Conservation (phyloP, 768 basidiomycete species). For the Hericium rajendrae region DNA sequence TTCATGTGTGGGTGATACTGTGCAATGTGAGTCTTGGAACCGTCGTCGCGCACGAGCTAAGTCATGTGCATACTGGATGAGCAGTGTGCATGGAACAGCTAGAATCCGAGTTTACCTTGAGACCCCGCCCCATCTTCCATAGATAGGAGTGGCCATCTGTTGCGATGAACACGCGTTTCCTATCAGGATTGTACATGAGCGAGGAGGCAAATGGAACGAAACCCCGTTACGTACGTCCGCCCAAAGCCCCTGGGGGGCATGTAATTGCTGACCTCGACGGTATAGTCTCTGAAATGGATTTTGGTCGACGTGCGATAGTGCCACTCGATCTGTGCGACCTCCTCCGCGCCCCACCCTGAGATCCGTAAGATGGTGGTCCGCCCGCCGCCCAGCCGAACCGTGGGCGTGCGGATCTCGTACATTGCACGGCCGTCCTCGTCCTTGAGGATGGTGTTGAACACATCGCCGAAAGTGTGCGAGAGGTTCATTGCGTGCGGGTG, state of each 20-base stretch:
- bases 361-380: neutral
- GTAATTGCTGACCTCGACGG: neutral
- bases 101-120: neutral
- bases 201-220: neutral
- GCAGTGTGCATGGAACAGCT: neutral
- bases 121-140: neutral
- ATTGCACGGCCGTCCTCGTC: neutral
- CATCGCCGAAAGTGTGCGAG: neutral
- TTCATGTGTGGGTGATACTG: neutral
- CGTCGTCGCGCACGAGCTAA: conserved; percentile 2
- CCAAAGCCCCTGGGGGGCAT: neutral
- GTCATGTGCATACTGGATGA: conserved; percentile 2
- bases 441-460: neutral
- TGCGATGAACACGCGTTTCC: neutral
- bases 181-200: neutral
- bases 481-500: neutral
- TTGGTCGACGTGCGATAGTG: neutral
- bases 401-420: neutral
- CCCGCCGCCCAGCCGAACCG: neutral
- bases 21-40: neutral
- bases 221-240: neutral
- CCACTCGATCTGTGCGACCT: conserved; percentile 1
- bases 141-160: neutral
- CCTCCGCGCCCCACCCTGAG: neutral
- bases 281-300: neutral